phyloP scores from a whole-genome alignment of 345 rosid species.

The Eutrema heterophyllum region DNA sequence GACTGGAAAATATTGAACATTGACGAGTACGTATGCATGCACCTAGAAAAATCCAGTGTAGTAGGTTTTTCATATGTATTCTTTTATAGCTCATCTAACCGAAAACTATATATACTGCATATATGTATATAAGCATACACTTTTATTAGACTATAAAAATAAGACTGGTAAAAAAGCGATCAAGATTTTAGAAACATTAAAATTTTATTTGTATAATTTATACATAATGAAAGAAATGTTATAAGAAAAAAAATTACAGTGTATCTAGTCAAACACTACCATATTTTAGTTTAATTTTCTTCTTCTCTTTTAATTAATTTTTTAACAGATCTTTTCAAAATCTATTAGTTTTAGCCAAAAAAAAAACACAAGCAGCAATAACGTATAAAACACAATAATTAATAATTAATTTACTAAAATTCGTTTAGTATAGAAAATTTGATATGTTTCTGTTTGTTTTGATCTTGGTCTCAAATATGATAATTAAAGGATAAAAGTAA shows the following conservation, averaged over 20 bases:
- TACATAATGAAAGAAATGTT: background rate
- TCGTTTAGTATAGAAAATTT: background rate
- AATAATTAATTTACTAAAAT: background rate
- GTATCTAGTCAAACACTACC: background rate
- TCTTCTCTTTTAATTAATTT: background rate
- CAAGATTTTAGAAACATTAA: background rate
- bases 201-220: background rate
- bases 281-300: background rate
- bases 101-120: background rate
- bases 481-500: background rate
- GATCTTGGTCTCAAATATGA: conserved; percentile 1
- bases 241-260: background rate
- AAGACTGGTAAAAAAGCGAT: background rate
- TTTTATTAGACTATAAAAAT: background rate
- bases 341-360: background rate
- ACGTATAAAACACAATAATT: background rate
- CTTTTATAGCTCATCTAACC: conserved; percentile 4
- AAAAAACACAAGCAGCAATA: background rate
- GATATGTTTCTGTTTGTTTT: background rate
- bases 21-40: conserved; percentile 26
- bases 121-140: background rate
- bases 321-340: background rate
- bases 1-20: conserved; percentile 1
- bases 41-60: conserved; percentile 26
- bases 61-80: conserved; percentile 11